These are phyloP conservation scores for Chytridium lagenaria DNA, from an alignment of 371 early-diverging fungal species.

Conservation along the genomic window DNA sequence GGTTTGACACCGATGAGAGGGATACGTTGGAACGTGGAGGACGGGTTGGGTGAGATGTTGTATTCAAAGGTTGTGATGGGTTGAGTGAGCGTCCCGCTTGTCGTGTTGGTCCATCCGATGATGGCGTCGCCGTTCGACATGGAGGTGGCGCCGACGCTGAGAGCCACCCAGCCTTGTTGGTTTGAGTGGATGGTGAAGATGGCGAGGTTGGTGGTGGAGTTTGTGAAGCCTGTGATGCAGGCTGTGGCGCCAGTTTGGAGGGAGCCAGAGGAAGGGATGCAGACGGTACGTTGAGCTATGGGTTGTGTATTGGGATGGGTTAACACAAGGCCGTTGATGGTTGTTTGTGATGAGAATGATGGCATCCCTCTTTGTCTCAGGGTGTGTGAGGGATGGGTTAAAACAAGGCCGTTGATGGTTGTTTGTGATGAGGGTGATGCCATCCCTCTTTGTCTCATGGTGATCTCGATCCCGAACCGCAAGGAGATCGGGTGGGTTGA, in stretches of 20 bases:
- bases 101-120: slow-evolving; percentile 35
- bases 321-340: too few species aligned
- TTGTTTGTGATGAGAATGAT: too few species aligned
- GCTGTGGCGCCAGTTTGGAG: not conserved
- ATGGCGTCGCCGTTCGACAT: slow-evolving; percentile 34
- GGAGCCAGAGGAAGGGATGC: slow-evolving; percentile 4
- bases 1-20: not conserved
- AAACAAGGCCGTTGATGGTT: too few species aligned
- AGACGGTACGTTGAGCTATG: not conserved
- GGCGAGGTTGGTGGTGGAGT: not conserved
- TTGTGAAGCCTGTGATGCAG: slow-evolving; percentile 13
- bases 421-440: too few species aligned
- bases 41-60: slow-evolving; percentile 2
- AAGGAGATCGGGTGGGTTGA: too few species aligned
- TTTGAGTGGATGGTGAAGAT: slow-evolving; percentile 30
- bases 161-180: slow-evolving; percentile 31
- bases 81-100: not conserved
- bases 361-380: too few species aligned
- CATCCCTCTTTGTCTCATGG: too few species aligned
- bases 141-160: slow-evolving; percentile 29
- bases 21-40: not conserved
- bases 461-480: too few species aligned
- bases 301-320: too few species aligned
- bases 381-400: too few species aligned
- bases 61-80: slow-evolving; percentile 12